Evolutionary conservation across 495 filamentous ascomycete species (phyloP).

Genomic region (Aspergillus carlsbadensis): DNA sequence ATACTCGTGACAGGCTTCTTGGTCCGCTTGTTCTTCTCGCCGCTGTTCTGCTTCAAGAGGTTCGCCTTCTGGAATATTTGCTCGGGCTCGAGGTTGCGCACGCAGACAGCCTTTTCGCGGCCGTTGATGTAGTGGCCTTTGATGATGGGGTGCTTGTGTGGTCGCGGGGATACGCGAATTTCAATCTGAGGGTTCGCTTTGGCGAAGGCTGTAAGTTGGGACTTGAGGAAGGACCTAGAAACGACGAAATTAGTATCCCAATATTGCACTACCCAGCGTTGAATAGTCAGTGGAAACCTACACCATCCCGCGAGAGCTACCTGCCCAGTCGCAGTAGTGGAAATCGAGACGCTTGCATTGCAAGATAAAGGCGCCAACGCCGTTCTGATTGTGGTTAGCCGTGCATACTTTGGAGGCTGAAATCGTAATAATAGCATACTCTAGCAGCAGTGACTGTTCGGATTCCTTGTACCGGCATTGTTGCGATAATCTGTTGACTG

Average conservation of each 20-base stretch:
- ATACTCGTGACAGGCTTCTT: constrained; percentile 81
- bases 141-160: constrained; percentile 81
- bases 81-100: constrained; percentile 77
- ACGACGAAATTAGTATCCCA: not conserved
- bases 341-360: constrained; percentile 95
- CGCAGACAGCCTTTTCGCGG: constrained; percentile 79
- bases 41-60: constrained; percentile 77
- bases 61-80: constrained; percentile 80
- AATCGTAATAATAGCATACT: constrained; percentile 25
- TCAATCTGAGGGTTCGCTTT: constrained; percentile 82
- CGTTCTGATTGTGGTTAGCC: constrained; percentile 61
- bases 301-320: constrained; percentile 94
- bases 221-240: constrained; percentile 73
- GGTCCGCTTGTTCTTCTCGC: constrained; percentile 76
- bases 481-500: constrained; percentile 25
- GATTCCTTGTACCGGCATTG: constrained; percentile 69
- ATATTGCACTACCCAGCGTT: not conserved
- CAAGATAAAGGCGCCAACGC: constrained; percentile 92
- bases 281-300: constrained; percentile 43
- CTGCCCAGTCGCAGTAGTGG: constrained; percentile 94
- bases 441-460: constrained; percentile 39
- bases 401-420: not conserved
- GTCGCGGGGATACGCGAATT: constrained; percentile 85
- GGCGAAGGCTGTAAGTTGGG: constrained; percentile 73
- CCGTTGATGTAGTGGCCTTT: constrained; percentile 90